Base-by-base conservation (phyloP, 2,329 filamentous ascomycete species). In the Exophiala sp. region DNA sequence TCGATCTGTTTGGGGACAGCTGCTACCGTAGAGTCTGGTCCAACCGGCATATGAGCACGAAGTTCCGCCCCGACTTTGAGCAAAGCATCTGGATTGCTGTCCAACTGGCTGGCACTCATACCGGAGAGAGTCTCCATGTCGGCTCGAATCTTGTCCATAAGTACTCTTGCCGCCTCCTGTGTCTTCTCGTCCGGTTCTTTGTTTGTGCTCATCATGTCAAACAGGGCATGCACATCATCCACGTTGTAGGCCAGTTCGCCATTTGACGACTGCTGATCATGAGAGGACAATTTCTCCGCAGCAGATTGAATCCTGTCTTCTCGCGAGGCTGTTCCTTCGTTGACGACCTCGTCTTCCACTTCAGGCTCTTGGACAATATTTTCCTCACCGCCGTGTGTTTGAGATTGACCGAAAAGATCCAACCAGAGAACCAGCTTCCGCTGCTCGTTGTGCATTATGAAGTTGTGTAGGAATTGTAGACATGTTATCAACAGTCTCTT, bases 381-480 rank as follows among this genome's bases (percentile, higher is more conserved):
- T 2, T 52, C 54, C 8, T 60, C 51, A 32, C 20, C 42, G 9
- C 57, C 54, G 10, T 43, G 38, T 4, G 36, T 16, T 21, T 55
- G 54, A 12, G 58, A 55, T 24, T 79, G 80, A 47, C 84, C 83
- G 61, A 86, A 86, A 1, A 86, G 72, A 65, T 83, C 80, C 35
- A 85, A 69, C 83, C 83, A 86, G 2, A 86, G 74, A 62, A 84
- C 81, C 61, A 85, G 74, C 63, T 86, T 86, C 36, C 82, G 73
- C 55, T 82, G 77, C 68, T 86, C 83, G 61, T 86, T 86, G 57
- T 83, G 78, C 64, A 83, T 82, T 43, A 84, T 81, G 45, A 85
- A 77, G 59, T 86, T 86, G 69, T 86, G 84, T 51, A 86, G 69
- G 60, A 84, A 85, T 64, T 86, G 83, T n/a, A 86, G 72, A 57